Percentiles rank a stretch among this genome's conserved stretches.
These are phyloP conservation scores for Kwoniella dejecticola DNA, from an alignment of 768 basidiomycete species.

Conservation along the genomic window DNA sequence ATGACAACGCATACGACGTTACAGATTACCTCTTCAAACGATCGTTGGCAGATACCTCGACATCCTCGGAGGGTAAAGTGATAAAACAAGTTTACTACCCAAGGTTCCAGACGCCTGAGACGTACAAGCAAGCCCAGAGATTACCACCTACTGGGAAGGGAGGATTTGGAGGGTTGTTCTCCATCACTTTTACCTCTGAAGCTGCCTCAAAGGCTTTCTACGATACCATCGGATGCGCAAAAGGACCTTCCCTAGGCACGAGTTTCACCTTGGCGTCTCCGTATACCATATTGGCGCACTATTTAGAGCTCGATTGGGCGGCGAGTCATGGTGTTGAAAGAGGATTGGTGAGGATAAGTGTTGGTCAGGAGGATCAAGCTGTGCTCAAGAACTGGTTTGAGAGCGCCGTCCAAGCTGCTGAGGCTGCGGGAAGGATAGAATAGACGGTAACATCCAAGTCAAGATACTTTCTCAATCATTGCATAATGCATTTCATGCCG, in stretches of 20 bases:
- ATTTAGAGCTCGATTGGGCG: constrained; percentile 87
- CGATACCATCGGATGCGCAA: constrained; percentile 76
- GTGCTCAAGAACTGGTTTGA: constrained; percentile 65
- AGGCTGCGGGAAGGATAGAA: constrained; percentile 55
- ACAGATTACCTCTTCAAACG: constrained; percentile 74
- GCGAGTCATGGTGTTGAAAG: constrained; percentile 79
- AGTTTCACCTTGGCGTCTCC: constrained; percentile 95
- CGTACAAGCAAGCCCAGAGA: constrained; percentile 70
- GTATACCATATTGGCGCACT: constrained; percentile 91
- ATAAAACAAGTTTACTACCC: constrained; percentile 90
- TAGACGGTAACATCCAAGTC: background rate
- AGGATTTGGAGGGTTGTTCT: constrained; percentile 85
- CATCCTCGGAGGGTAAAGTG: constrained; percentile 55
- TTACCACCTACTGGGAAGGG: constrained; percentile 59
- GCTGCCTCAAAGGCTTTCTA: constrained; percentile 77
- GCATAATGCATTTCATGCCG: background rate
- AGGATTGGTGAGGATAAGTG: constrained; percentile 80
- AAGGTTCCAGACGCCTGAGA: constrained; percentile 70
- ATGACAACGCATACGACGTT: constrained; percentile 76
- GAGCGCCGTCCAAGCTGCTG: constrained; percentile 72
- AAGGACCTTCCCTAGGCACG: constrained; percentile 82
- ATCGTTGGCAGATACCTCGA: constrained; percentile 47
- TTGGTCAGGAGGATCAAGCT: constrained; percentile 80
- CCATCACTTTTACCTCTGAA: constrained; percentile 73
- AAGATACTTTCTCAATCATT: background rate